Percentiles rank a stretch among this genome's conserved stretches.
Evolutionary conservation across 2,329 filamentous ascomycete species (phyloP).

Genomic region (Epichloe scottii): DNA sequence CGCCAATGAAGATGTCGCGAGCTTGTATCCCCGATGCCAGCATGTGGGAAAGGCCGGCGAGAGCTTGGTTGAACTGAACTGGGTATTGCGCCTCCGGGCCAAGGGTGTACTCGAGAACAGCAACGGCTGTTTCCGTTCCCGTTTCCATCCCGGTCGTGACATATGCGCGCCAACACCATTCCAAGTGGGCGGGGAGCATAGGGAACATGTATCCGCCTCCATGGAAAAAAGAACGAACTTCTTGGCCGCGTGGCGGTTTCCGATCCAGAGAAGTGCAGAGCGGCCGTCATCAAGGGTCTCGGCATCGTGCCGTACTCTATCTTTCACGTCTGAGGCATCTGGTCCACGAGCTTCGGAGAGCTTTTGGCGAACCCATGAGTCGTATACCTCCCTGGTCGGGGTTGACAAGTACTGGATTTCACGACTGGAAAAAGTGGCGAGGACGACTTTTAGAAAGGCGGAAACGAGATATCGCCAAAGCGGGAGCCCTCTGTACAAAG

Average conservation of each 20-base stretch:
- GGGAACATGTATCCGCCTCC: background rate
- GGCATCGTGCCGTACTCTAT: slow-evolving; percentile 2
- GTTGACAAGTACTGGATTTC: slow-evolving; percentile 6
- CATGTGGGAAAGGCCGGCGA: slow-evolving; percentile 11
- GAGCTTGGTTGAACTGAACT: slow-evolving; percentile 16
- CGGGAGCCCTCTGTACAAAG: background rate
- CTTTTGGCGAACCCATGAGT: slow-evolving; percentile 3
- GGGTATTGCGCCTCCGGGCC: slow-evolving; percentile 16
- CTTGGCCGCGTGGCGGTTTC: background rate
- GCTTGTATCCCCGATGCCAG: slow-evolving; percentile 12
- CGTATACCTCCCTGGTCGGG: slow-evolving; percentile 3
- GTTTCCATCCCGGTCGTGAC: slow-evolving; percentile 3
- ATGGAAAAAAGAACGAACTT: background rate
- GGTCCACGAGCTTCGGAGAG: background rate
- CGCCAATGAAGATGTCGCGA: slow-evolving; percentile 17
- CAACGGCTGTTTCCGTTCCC: slow-evolving; percentile 10
- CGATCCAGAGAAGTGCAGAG: slow-evolving; percentile 2
- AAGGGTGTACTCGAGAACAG: slow-evolving; percentile 19
- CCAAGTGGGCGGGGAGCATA: background rate
- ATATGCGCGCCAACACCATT: background rate
- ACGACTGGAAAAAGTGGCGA: background rate
- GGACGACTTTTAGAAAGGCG: slow-evolving; percentile 3
- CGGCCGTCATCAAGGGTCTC: slow-evolving; percentile 4
- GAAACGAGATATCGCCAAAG: background rate
- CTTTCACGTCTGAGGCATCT: background rate